phyloP scores from a whole-genome alignment of 1,284 basidiomycete genomes.

The Prillingera fragicola region DNA sequence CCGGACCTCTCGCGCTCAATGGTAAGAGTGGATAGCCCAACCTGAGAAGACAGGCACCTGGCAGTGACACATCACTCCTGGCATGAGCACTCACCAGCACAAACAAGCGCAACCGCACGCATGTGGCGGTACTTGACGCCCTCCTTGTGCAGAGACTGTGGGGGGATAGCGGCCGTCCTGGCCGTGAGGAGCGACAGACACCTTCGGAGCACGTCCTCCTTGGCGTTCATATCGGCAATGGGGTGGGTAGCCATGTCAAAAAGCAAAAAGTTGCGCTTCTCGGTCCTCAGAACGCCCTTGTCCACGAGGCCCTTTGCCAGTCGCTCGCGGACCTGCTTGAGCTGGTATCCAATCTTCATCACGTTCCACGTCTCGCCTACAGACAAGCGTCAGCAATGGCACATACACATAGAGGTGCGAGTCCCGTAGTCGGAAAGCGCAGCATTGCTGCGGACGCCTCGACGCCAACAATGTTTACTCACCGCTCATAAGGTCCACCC shows the following conservation, averaged over 20 bases:
- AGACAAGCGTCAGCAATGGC: conserved; percentile 2
- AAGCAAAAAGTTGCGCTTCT: conserved; percentile 93
- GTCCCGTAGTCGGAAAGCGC: neutral
- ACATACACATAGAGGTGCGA: neutral
- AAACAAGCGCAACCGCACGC: conserved; percentile 77
- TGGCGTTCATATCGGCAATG: conserved; percentile 81
- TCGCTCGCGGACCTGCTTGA: conserved; percentile 93
- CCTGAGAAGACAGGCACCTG: no score
- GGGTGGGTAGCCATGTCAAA: conserved; percentile 99
- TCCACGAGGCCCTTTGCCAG: conserved; percentile 95
- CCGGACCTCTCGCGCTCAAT: no score
- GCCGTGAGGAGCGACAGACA: conserved; percentile 71
- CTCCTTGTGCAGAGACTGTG: conserved; percentile 61
- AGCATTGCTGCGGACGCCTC: neutral
- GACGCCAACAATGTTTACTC: conserved; percentile 33
- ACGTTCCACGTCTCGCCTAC: conserved; percentile 97
- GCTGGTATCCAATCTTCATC: conserved; percentile 95
- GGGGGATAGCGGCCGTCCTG: conserved; percentile 72
- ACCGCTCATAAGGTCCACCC: conserved; percentile 92
- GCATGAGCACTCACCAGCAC: conserved; percentile 55
- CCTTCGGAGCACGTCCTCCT: conserved; percentile 74
- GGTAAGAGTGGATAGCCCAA: no score
- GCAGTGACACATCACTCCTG: neutral
- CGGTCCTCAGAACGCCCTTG: conserved; percentile 93
- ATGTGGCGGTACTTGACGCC: conserved; percentile 72